Base-by-base conservation (phyloP, 176 grass and related monocot species). In the Aegilops tauschii region DNA sequence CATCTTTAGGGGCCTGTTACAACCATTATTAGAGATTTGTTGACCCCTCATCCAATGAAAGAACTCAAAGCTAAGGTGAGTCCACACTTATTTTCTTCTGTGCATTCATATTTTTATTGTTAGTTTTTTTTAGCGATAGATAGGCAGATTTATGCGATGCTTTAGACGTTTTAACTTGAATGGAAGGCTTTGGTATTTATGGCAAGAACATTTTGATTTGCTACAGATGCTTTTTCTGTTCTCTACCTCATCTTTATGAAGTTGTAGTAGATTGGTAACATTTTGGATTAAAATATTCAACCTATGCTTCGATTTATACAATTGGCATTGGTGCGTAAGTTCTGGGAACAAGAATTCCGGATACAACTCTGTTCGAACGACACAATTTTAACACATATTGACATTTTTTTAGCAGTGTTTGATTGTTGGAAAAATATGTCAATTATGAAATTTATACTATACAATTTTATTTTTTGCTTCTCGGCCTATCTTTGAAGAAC, bases 31-130 rank as follows among this genome's bases (percentile, higher is more conserved):
- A 94, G 88, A 85, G 86, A 90, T 72, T 82, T 97, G 21, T 90
- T 97, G 54, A 94, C 94, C 12, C 9, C 94, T 82, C 88, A 92
- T 59, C 90, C 92, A 27, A 89, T 94, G 89, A 94, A 90, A 89
- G 92, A 97, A 82, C 88, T 92, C 14, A 84, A 84, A 87, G 83
- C 78, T 84, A 97, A 97, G 88, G 94, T 94, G 72, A 75, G 72
- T 45, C n/a, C 3, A 17, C 71, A 47, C n/a, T 27, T 28, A 14
- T 28, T 75, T 70, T 34, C 0, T 21, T 70, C 56, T 65, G 18
- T 80, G n/a, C 68, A 64, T 76, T 3, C 39, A 54, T 44, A 35
- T 40, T 82, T 44, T 83, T 27, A 4, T 69, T 34, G 12, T 8
- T 36, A 54, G n/a, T 34, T 58, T 21, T 79, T 5, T 42, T 64